A percentile compares a stretch with the other conserved stretches of the same genome.
phyloP scores from a whole-genome alignment of 345 rosid species.

The Linum trigynum region DNA sequence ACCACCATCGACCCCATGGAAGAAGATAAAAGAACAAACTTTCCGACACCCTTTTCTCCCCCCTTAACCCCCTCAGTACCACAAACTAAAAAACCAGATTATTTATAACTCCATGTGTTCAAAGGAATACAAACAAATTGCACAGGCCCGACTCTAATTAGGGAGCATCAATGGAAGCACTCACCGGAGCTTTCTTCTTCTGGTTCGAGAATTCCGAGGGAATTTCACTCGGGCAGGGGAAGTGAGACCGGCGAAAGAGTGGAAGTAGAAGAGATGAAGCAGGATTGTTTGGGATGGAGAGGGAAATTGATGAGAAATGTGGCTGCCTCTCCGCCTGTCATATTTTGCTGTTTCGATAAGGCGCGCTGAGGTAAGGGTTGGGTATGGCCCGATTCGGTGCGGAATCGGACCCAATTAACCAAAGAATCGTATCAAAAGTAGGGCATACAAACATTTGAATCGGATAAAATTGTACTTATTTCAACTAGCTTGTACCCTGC shows the following conservation, averaged over 20 bases:
- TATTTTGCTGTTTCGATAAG: conserved; percentile 39
- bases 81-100: neutral
- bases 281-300: conserved; percentile 10
- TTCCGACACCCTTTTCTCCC: neutral
- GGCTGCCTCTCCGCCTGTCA: conserved; percentile 59
- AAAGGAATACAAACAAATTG: too few species aligned
- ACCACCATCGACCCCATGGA: conserved; percentile 38
- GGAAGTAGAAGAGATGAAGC: neutral
- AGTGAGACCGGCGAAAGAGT: neutral
- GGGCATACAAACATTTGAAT: too few species aligned
- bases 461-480: too few species aligned
- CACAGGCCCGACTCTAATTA: neutral
- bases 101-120: neutral
- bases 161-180: neutral
- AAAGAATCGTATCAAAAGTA: too few species aligned
- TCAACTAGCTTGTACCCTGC: too few species aligned
- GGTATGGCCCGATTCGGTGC: too few species aligned
- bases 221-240: too few species aligned
- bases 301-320: conserved; percentile 29
- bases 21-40: neutral
- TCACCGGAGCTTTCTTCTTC: neutral
- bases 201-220: too few species aligned
- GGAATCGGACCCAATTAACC: too few species aligned
- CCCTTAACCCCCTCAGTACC: neutral
- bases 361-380: conserved; percentile 1